Conservation (phyloP, 257 asterid genomes). For the Parsonsia alboflavescens region DNA sequence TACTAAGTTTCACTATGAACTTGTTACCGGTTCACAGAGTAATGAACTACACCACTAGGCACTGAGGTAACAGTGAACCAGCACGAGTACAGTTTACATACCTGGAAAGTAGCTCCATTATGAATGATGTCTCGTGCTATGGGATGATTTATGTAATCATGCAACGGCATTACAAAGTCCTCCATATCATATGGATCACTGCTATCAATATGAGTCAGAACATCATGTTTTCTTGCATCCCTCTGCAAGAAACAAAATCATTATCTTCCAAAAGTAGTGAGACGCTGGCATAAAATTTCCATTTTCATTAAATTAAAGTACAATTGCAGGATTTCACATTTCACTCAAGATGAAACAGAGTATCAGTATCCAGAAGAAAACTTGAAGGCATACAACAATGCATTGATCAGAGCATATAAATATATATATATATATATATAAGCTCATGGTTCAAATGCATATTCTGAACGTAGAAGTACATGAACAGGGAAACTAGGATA, state of each 20-base stretch:
- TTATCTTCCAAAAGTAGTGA: neutral
- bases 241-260: constrained; percentile 46
- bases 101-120: constrained; percentile 99
- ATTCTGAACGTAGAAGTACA: neutral
- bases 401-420: neutral
- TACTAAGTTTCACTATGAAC: neutral
- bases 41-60: neutral
- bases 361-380: neutral
- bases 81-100: constrained; percentile 4
- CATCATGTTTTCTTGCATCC: constrained; percentile 60
- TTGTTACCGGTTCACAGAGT: neutral
- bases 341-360: neutral
- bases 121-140: constrained; percentile 75
- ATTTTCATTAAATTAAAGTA: too few relatives aligned
- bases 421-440: neutral
- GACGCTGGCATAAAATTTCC: neutral
- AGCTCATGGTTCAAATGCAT: neutral
- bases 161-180: constrained; percentile 79
- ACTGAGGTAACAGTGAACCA: neutral
- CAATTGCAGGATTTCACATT: constrained; percentile 1
- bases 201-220: constrained; percentile 32
- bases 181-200: constrained; percentile 64
- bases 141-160: constrained; percentile 68
- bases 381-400: neutral
- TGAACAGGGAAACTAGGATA: neutral